Percentiles rank a stretch among this genome's conserved stretches.
phyloP scores from a whole-genome alignment of 2,329 filamentous ascomycete species.

The Fusarium mangiferae region DNA sequence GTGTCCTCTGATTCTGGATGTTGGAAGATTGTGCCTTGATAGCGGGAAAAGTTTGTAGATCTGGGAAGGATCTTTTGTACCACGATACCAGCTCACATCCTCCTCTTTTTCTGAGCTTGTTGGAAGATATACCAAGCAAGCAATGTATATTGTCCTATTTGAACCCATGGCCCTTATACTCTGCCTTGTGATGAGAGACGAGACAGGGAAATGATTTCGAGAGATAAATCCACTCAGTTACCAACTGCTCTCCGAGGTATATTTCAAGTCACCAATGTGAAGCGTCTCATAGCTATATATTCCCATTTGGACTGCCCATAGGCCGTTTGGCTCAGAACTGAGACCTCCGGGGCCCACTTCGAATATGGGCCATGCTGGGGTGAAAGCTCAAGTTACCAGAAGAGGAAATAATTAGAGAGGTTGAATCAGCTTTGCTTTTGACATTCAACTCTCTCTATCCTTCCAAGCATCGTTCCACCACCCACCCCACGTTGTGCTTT shows the following conservation, averaged over 20 bases:
- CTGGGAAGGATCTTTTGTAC: slow-evolving; percentile 23
- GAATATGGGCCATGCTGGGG: neutral
- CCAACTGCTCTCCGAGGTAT: neutral
- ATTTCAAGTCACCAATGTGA: neutral
- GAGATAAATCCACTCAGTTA: neutral
- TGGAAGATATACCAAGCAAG: slow-evolving; percentile 7
- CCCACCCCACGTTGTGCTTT: slow-evolving; percentile 15
- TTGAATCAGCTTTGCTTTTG: neutral
- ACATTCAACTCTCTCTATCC: neutral
- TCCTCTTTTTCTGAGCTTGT: slow-evolving; percentile 32
- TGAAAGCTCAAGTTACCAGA: slow-evolving; percentile 8
- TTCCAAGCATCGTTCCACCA: slow-evolving; percentile 10
- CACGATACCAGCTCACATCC: slow-evolving; percentile 23
- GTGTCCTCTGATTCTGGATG: neutral
- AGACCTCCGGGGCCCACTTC: neutral
- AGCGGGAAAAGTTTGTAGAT: slow-evolving; percentile 19
- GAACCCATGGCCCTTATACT: neutral
- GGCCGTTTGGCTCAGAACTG: neutral
- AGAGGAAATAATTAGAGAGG: slow-evolving; percentile 35
- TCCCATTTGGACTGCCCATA: neutral
- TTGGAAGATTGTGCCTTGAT: slow-evolving; percentile 8
- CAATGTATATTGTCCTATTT: slow-evolving; percentile 9
- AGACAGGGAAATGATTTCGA: neutral
- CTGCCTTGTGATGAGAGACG: neutral
- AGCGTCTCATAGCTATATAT: neutral